Conservation (phyloP, 2,329 filamentous ascomycete species). For the Xylaria sp. region DNA sequence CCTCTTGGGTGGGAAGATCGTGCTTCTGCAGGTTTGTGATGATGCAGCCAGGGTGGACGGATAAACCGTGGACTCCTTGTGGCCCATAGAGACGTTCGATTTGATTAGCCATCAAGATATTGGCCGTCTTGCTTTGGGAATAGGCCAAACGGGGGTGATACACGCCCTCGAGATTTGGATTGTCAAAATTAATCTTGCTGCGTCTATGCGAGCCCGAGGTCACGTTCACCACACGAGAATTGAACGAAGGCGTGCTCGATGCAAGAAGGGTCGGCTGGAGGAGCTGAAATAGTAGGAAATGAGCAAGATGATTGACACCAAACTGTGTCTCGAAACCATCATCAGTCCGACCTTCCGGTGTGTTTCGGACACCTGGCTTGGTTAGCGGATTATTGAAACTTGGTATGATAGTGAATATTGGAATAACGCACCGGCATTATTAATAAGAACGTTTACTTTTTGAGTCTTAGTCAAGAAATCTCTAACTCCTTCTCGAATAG, state of each 20-base stretch:
- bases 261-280: conserved; percentile 14
- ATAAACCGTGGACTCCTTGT: conserved; percentile 54
- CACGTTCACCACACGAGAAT: conserved; percentile 24
- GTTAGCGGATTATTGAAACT: not conserved
- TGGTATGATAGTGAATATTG: not conserved
- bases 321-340: conserved; percentile 33
- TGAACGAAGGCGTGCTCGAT: conserved; percentile 16
- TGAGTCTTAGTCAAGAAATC: conserved; percentile 1
- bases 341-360: not conserved
- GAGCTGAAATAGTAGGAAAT: conserved; percentile 27
- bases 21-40: conserved; percentile 10
- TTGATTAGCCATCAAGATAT: conserved; percentile 59
- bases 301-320: conserved; percentile 25
- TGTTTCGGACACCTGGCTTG: conserved; percentile 3
- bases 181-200: conserved; percentile 5
- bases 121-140: conserved; percentile 57
- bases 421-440: conserved; percentile 15
- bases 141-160: conserved; percentile 41
- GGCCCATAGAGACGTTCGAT: conserved; percentile 58
- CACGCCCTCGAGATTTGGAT: conserved; percentile 7
- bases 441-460: conserved; percentile 22
- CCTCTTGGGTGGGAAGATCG: not conserved
- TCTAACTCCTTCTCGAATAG: conserved; percentile 9
- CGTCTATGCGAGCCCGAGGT: conserved; percentile 10
- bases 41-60: conserved; percentile 59